These are phyloP conservation scores for Diplodia sapinea DNA, from an alignment of 2,329 filamentous ascomycete genomes.

Conservation along the genomic window DNA sequence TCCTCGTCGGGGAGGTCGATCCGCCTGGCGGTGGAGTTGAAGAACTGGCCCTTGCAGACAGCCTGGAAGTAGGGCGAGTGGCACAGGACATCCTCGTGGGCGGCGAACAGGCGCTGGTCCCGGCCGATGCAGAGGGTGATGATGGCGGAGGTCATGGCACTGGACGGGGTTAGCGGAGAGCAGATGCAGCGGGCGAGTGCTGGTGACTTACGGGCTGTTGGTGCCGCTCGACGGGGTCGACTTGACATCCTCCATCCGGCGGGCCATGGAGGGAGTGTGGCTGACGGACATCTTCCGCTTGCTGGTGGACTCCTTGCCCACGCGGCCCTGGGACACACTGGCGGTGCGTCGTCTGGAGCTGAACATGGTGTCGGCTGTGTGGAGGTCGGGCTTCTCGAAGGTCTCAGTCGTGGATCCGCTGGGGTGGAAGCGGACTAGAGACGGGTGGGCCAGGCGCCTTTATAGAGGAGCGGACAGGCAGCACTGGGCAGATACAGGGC, in stretches of 20 bases:
- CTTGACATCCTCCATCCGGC: slow-evolving; percentile 41
- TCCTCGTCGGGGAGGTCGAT: slow-evolving; percentile 84
- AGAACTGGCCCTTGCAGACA: slow-evolving; percentile 67
- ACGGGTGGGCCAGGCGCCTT: slow-evolving; percentile 23
- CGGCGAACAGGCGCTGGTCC: slow-evolving; percentile 86
- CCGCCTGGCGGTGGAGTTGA: slow-evolving; percentile 67
- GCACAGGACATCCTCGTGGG: slow-evolving; percentile 83
- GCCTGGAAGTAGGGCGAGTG: slow-evolving; percentile 79
- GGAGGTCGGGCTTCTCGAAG: slow-evolving; percentile 7
- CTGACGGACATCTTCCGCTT: slow-evolving; percentile 48
- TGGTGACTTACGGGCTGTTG: slow-evolving; percentile 37
- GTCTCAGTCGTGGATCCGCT: slow-evolving; percentile 13
- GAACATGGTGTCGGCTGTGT: slow-evolving; percentile 42
- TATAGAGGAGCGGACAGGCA: slow-evolving; percentile 21
- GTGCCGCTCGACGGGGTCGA: slow-evolving; percentile 34
- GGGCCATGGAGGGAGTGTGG: slow-evolving; percentile 36
- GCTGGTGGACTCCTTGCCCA: slow-evolving; percentile 45
- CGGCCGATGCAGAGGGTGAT: slow-evolving; percentile 81
- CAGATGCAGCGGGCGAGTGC: neutral
- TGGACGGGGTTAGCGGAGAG: slow-evolving; percentile 29
- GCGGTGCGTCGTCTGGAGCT: slow-evolving; percentile 44
- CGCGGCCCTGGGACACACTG: slow-evolving; percentile 49
- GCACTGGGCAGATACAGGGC: slow-evolving; percentile 14
- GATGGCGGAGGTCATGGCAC: slow-evolving; percentile 58
- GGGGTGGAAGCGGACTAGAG: slow-evolving; percentile 15